Conservation (phyloP, 2,329 filamentous ascomycete species). For the Diaporthe batatas region DNA sequence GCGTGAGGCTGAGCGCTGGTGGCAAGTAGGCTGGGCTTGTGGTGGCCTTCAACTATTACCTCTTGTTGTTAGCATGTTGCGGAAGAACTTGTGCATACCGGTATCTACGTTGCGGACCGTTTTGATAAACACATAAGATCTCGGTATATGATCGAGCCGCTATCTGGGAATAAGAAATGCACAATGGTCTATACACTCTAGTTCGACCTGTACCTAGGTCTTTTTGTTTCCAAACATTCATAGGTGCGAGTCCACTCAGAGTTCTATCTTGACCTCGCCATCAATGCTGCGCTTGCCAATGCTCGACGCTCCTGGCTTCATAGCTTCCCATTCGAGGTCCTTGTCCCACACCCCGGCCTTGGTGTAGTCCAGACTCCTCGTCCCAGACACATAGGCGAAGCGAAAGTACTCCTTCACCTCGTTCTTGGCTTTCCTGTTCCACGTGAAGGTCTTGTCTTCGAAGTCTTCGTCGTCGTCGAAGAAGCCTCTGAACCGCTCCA, state of each 20-base stretch:
- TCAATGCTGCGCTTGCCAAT: slow-evolving; percentile 50
- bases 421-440: slow-evolving; percentile 64
- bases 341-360: slow-evolving; percentile 78
- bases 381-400: slow-evolving; percentile 80
- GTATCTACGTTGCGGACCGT: background rate
- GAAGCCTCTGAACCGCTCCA: slow-evolving; percentile 82
- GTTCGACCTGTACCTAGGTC: background rate
- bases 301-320: slow-evolving; percentile 72
- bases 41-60: background rate
- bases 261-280: slow-evolving; percentile 40
- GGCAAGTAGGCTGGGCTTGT: background rate
- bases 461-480: slow-evolving; percentile 67
- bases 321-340: slow-evolving; percentile 74
- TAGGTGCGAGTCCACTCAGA: slow-evolving; percentile 4
- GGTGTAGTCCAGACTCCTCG: slow-evolving; percentile 76
- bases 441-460: slow-evolving; percentile 64
- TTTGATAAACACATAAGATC: background rate
- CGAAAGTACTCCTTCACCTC: slow-evolving; percentile 78
- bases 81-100: too few relatives aligned
- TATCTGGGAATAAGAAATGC: background rate
- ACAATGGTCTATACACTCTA: background rate
- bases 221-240: background rate
- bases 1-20: slow-evolving; percentile 11
- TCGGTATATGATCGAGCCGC: background rate
- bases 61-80: background rate